phyloP scores from a whole-genome alignment of 768 basidiomycete species.

The Pleurotus salmoneostramineus region DNA sequence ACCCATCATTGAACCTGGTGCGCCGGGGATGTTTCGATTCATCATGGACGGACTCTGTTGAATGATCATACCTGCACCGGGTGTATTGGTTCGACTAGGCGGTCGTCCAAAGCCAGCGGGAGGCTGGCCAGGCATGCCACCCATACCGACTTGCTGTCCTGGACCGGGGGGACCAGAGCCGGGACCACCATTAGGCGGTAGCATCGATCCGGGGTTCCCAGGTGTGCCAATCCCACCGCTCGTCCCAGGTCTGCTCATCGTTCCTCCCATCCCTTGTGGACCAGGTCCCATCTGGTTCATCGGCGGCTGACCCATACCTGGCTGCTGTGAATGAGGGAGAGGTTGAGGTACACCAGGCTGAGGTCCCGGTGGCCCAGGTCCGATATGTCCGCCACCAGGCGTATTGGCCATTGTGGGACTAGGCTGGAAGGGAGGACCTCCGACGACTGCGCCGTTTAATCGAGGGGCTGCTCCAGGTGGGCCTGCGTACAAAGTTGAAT shows the following conservation, averaged over 20 bases:
- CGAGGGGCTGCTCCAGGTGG: neutral
- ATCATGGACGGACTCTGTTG: constrained; percentile 59
- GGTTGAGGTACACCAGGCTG: constrained; percentile 6
- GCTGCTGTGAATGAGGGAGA: constrained; percentile 24
- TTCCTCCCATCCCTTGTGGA: constrained; percentile 24
- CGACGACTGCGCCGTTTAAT: neutral
- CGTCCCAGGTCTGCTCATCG: constrained; percentile 6
- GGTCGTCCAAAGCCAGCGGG: constrained; percentile 38
- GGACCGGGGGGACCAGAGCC: constrained; percentile 1
- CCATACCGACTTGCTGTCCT: constrained; percentile 6
- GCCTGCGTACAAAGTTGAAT: neutral
- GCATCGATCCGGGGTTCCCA: constrained; percentile 37
- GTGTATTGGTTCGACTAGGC: constrained; percentile 57
- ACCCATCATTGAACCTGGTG: constrained; percentile 10
- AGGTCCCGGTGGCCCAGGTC: constrained; percentile 8
- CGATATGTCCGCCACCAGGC: neutral
- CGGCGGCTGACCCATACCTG: constrained; percentile 20
- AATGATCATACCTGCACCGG: constrained; percentile 42
- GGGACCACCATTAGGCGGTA: constrained; percentile 40
- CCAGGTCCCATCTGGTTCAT: constrained; percentile 51
- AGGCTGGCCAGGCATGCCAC: constrained; percentile 18
- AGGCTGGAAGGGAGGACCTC: constrained; percentile 1
- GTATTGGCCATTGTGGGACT: constrained; percentile 6
- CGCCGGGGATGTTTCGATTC: constrained; percentile 38
- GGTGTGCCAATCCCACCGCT: constrained; percentile 16